Conservation (phyloP, 202 grass and related monocot genomes). For the Panicum hallii region DNA sequence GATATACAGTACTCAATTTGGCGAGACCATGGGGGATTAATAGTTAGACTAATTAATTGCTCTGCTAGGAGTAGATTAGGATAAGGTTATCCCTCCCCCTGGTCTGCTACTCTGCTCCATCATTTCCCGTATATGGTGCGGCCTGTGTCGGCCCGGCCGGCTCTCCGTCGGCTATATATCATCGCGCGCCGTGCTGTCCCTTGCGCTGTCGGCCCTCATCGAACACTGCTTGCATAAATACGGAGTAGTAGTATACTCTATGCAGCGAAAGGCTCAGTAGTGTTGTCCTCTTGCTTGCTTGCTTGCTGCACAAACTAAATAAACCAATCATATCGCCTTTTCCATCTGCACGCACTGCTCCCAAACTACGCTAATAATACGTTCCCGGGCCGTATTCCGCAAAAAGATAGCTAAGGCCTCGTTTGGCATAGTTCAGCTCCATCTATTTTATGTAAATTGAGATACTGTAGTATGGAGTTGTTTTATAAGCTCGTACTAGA, state of each 20-base stretch:
- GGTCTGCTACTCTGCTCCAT: too few relatives aligned
- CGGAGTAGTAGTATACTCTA: too few relatives aligned
- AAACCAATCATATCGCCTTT: background rate
- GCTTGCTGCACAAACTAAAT: background rate
- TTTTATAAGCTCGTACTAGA: too few relatives aligned
- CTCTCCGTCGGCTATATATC: background rate
- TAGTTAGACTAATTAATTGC: too few relatives aligned
- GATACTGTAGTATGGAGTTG: too few relatives aligned
- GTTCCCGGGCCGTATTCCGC: background rate
- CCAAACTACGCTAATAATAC: background rate
- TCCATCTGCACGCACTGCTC: background rate
- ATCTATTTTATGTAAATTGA: too few relatives aligned
- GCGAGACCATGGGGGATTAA: too few relatives aligned
- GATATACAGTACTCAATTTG: too few relatives aligned
- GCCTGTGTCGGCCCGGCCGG: background rate
- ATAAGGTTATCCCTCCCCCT: too few relatives aligned
- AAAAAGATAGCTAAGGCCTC: background rate
- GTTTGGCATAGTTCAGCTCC: too few relatives aligned
- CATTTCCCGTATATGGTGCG: background rate
- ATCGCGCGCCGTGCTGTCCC: background rate
- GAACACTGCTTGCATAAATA: background rate
- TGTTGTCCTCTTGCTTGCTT: background rate
- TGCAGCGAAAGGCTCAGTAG: background rate
- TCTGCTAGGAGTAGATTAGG: too few relatives aligned
- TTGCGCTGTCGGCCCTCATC: constrained; percentile 31